Evolutionary conservation across 495 filamentous ascomycete genomes (phyloP), one percentile per base, ranked within the genome.

Genomic region (Neurospora africana): DNA sequence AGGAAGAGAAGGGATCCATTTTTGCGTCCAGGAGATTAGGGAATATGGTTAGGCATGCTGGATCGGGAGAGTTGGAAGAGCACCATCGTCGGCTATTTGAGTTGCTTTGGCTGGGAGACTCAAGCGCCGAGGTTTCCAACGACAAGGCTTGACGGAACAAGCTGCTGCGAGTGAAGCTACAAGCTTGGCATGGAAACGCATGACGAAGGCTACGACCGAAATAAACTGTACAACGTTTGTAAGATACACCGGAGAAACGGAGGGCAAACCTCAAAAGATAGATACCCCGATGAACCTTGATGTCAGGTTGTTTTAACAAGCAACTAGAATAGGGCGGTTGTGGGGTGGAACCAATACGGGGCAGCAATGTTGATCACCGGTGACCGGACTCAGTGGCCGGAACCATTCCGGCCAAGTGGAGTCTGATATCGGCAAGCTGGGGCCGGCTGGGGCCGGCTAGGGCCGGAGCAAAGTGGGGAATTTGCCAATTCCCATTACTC

Each of bases 11-110:
- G 74, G 2, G 15, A 9, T 33, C 13, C 0, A 9, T 33, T 65
- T 9, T 65, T 1, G 13, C 82, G 87, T 10, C 75, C 73, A 4
- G 78, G 91, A 75, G 85, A 81, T 5, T 93, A 90, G 91, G 85
- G 82, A 73, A 72, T 76, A 58, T 73, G n/a, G 40, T 72, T 17
- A 41, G 61, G 70, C 9, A 72, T 78, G 37, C 65, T 39, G 10
- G 73, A 75, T 1, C 74, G 74, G 68, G 47, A 76, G 68, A 79
- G 73, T 73, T 84, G 37, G 74, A 79, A 27, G 41, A 69, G 15
- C 82, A 84, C 69, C 79, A 75, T 23, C 53, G 74, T 36, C 73
- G 79, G 65, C 78, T 84, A 72, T 77, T 78, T 23, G 68, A 77
- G 36, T 75, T 37, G 47, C 82, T 75, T 72, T 82, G 79, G 79